Evolutionary conservation across 192 early-diverging fungal genomes (phyloP), one percentile per base, ranked within the genome.

Genomic region (Linnemannia exigua): DNA sequence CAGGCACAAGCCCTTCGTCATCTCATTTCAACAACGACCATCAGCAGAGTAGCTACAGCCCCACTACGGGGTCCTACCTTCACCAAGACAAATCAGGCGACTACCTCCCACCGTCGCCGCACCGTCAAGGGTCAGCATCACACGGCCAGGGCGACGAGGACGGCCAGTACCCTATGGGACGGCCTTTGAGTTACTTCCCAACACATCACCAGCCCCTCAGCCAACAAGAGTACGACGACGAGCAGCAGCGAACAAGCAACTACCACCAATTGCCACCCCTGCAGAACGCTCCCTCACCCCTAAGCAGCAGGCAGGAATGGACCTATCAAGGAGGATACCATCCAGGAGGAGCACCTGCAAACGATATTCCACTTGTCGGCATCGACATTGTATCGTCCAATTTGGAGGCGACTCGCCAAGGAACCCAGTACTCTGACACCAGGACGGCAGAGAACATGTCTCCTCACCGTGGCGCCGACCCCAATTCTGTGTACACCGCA

Each of bases 161-260:
- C 1, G 84, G 79, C 12, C 74, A 76, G 41, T 86, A 80, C 44
- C 84, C 84, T 14, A 78, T 86, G 14, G 84, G 84, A 1, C 67
- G 84, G 12, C 84, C 84, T 67, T 66, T 86, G 58, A 86, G 84
- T 35, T 86, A 86, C 46, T 86, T 86, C n/a, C 84, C 77, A 16
- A 86, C 84, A 36, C 84, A 86, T n/a, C 84, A 86, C 37, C 70
- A 86, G 25, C 84, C 84, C 1, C 77, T 86, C 50, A 72, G 67
- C 54, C 82, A 79, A 37, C 84, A 86, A 52, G 84, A 86, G 38
- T 79, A 80, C 63, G 79, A 86, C 52, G 84, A 86, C 28, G 73
- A 85, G 31, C 72, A 77, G 28, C 48, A 75, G 36, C 72, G 82
- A 20, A 76, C 68, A 8, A 71, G 73, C 31, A 78, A 79, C 37